Conservation (phyloP, 345 rosid genomes). For the Syzygium jambos region DNA sequence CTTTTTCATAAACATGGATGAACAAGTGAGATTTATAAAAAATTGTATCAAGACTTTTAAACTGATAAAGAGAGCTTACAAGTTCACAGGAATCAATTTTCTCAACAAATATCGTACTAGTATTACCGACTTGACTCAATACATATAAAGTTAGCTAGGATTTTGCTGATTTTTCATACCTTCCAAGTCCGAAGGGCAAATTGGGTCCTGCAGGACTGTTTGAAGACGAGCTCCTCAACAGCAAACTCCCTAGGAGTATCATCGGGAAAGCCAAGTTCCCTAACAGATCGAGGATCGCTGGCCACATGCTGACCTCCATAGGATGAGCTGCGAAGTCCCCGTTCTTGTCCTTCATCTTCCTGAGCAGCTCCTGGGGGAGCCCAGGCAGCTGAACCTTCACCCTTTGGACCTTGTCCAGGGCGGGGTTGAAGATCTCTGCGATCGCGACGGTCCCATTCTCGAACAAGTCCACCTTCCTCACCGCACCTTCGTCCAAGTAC, state of each 20-base stretch:
- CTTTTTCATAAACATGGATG: slow-evolving; percentile 13
- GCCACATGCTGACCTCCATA: slow-evolving; percentile 33
- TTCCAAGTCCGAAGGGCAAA: slow-evolving; percentile 74
- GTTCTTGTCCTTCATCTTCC: slow-evolving; percentile 53
- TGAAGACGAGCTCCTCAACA: slow-evolving; percentile 25
- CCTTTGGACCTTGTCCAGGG: slow-evolving; percentile 44
- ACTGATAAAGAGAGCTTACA: background rate
- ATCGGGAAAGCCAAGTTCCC: slow-evolving; percentile 60
- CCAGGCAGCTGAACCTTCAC: slow-evolving; percentile 67
- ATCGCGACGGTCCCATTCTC: slow-evolving; percentile 64
- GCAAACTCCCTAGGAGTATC: slow-evolving; percentile 46
- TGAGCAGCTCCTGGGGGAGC: slow-evolving; percentile 41
- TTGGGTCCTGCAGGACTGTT: slow-evolving; percentile 44
- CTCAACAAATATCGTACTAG: background rate
- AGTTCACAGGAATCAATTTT: background rate
- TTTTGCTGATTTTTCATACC: slow-evolving; percentile 13
- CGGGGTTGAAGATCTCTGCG: slow-evolving; percentile 46
- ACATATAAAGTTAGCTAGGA: background rate
- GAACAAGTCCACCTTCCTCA: slow-evolving; percentile 60
- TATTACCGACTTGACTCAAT: background rate
- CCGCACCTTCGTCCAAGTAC: slow-evolving; percentile 46
- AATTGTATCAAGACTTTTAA: background rate
- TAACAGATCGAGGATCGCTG: slow-evolving; percentile 34
- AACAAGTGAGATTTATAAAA: background rate
- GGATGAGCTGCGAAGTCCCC: slow-evolving; percentile 69